Percentiles rank a stretch among this genome's conserved stretches.
phyloP scores from a whole-genome alignment of 106 monocot species.

The Cymbidium sinense region DNA sequence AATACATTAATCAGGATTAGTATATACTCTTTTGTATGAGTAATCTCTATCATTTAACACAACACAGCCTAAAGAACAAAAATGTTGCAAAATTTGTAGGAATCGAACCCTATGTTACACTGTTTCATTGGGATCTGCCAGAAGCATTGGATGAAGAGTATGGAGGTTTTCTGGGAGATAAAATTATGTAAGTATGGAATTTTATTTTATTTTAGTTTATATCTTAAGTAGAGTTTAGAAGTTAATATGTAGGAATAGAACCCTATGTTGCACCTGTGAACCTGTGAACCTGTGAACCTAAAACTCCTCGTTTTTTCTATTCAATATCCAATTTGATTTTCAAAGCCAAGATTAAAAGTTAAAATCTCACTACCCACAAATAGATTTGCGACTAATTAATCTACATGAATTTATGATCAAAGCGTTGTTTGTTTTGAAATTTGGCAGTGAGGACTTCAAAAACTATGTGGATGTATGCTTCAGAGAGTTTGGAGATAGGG shows the following conservation, averaged over 20 bases:
- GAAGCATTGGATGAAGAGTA: conserved; percentile 46
- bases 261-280: too few relatives aligned
- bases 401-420: too few relatives aligned
- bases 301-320: too few relatives aligned
- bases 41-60: neutral
- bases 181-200: conserved; percentile 29
- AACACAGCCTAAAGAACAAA: neutral
- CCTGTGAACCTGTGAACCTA: too few relatives aligned
- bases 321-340: too few relatives aligned
- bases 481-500: conserved; percentile 20
- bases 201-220: too few relatives aligned
- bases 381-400: too few relatives aligned
- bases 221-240: too few relatives aligned
- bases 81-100: conserved; percentile 20
- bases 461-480: conserved; percentile 19
- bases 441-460: conserved; percentile 16
- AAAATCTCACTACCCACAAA: too few relatives aligned
- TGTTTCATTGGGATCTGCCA: conserved; percentile 62
- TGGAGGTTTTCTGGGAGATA: conserved; percentile 31
- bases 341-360: too few relatives aligned
- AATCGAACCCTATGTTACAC: conserved; percentile 48
- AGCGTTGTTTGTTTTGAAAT: neutral
- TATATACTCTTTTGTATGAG: too few relatives aligned
- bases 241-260: too few relatives aligned
- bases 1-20: neutral